Conservation (phyloP, 139 green algal genomes). For the Diplosphaera chodatii region DNA sequence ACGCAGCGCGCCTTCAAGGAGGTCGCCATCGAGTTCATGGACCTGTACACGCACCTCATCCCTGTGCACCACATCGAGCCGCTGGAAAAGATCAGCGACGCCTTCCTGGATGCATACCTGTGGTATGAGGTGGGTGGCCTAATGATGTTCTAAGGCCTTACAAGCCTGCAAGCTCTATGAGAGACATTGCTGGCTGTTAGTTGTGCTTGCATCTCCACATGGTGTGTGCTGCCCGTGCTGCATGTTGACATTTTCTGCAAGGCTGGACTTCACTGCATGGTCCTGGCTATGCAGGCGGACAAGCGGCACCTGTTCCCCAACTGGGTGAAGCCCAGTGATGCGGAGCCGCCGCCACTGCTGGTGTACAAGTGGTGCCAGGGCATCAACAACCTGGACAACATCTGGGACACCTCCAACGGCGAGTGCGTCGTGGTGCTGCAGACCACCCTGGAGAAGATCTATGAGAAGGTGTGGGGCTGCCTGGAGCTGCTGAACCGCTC, state of each 20-base stretch:
- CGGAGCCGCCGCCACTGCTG: conserved; percentile 93
- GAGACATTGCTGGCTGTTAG: no score
- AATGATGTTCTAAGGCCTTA: no score
- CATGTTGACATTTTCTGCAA: conserved; percentile 13
- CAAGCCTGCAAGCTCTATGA: no score
- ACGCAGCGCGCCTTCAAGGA: conserved; percentile 98
- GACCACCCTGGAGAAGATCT: conserved; percentile 93
- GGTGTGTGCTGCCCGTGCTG: neutral
- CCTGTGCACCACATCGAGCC: conserved; percentile 98
- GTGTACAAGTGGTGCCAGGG: conserved; percentile 97
- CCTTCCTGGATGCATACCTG: conserved; percentile 93
- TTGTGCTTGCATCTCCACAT: neutral
- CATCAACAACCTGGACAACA: conserved; percentile 50
- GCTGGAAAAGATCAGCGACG: conserved; percentile 99
- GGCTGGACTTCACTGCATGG: neutral
- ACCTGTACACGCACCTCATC: conserved; percentile 82
- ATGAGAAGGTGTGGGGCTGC: conserved; percentile 80
- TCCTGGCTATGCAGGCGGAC: conserved; percentile 79
- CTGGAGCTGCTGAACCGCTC: neutral
- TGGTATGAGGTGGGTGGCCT: conserved; percentile 30
- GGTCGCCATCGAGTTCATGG: conserved; percentile 80
- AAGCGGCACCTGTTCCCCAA: conserved; percentile 97
- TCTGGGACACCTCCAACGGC: conserved; percentile 94
- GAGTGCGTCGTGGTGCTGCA: conserved; percentile 99
- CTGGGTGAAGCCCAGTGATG: conserved; percentile 97